A percentile compares a stretch with the other conserved stretches of the same genome.
Evolutionary conservation across 1,139 yeast species (phyloP).

Genomic region (Blastobotrys buckinghamii): DNA sequence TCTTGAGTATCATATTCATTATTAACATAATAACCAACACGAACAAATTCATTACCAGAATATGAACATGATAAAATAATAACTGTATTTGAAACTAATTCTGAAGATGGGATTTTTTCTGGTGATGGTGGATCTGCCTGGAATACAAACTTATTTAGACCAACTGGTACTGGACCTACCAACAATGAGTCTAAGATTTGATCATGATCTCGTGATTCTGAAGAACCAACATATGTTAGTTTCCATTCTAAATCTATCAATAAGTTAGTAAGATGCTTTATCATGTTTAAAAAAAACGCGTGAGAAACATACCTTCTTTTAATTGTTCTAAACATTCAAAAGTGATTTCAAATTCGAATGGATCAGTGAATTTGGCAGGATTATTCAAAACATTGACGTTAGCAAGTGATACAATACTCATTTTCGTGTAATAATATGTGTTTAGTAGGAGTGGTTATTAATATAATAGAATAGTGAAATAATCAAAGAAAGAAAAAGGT

Average conservation of each 20-base stretch:
- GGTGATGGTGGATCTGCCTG: slow-evolving; percentile 97
- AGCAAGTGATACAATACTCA: slow-evolving; percentile 91
- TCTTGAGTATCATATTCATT: slow-evolving; percentile 95
- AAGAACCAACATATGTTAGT: slow-evolving; percentile 91
- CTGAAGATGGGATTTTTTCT: slow-evolving; percentile 91
- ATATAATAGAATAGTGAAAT: neutral
- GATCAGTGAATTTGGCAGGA: slow-evolving; percentile 90
- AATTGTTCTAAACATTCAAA: slow-evolving; percentile 93
- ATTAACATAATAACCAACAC: slow-evolving; percentile 96
- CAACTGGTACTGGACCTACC: slow-evolving; percentile 98
- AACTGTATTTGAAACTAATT: slow-evolving; percentile 90
- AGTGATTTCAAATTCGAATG: slow-evolving; percentile 94
- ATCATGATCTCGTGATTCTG: slow-evolving; percentile 84
- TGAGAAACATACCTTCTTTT: slow-evolving; percentile 45
- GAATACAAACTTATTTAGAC: slow-evolving; percentile 86
- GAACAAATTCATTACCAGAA: slow-evolving; percentile 87
- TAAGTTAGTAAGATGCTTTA: neutral
- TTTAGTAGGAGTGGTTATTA: neutral
- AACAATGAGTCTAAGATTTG: slow-evolving; percentile 92
- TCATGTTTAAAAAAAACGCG: neutral
- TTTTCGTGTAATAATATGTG: slow-evolving; percentile 26
- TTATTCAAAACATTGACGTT: slow-evolving; percentile 91
- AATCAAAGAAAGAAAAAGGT: neutral
- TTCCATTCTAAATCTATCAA: slow-evolving; percentile 87
- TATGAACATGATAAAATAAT: slow-evolving; percentile 88